phyloP scores from a whole-genome alignment of 2,329 filamentous ascomycete genomes.

The Westerdykella sp. region DNA sequence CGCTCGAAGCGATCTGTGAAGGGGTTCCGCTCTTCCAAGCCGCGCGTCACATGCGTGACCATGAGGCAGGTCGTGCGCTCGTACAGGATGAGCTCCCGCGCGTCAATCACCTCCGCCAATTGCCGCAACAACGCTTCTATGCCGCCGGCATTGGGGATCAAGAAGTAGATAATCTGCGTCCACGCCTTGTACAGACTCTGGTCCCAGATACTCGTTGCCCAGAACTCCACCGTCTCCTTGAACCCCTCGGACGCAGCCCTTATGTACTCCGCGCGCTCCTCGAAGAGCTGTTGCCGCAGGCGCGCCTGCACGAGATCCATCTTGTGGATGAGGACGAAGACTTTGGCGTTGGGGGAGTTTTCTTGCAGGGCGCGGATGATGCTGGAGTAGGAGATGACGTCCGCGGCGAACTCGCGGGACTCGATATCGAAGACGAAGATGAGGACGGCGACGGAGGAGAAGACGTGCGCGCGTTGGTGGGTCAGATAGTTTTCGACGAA shows the following conservation, averaged over 20 bases:
- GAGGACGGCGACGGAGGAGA: conserved; percentile 89
- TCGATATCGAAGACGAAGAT: conserved; percentile 99
- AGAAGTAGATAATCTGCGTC: conserved; percentile 95
- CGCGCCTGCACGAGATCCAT: conserved; percentile 89
- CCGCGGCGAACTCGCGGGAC: conserved; percentile 86
- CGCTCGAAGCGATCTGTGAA: conserved; percentile 90
- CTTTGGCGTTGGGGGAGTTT: conserved; percentile 71
- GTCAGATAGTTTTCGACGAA: conserved; percentile 99
- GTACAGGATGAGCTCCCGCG: conserved; percentile 89
- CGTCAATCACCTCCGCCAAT: conserved; percentile 78
- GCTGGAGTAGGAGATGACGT: conserved; percentile 84
- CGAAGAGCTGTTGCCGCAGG: conserved; percentile 73
- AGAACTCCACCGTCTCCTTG: conserved; percentile 64
- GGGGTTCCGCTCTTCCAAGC: conserved; percentile 70
- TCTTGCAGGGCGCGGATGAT: conserved; percentile 85
- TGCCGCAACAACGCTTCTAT: conserved; percentile 83
- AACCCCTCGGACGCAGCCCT: conserved; percentile 67
- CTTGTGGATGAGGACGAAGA: conserved; percentile 97
- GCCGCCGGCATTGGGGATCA: conserved; percentile 85
- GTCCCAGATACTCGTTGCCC: conserved; percentile 97
- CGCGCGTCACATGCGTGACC: conserved; percentile 83
- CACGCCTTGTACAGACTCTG: conserved; percentile 97
- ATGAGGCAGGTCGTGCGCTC: conserved; percentile 94
- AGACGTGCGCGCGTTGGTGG: conserved; percentile 91
- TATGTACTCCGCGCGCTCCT: conserved; percentile 73